Conservation (phyloP, 768 basidiomycete genomes). For the Mycena alexandri region DNA sequence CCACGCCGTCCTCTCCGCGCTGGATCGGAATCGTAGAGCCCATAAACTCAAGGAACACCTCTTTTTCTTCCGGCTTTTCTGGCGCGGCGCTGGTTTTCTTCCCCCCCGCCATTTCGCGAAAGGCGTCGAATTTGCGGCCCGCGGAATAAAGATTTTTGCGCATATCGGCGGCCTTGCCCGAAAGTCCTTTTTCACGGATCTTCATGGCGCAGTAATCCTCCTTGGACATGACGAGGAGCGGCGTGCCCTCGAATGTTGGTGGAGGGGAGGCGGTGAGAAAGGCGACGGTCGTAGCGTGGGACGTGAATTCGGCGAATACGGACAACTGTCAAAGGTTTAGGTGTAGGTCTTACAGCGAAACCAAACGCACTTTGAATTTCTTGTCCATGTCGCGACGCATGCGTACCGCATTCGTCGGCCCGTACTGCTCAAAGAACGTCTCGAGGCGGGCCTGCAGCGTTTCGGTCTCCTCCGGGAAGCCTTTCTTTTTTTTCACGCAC, state of each 20-base stretch:
- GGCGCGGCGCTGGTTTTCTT: slow-evolving; percentile 47
- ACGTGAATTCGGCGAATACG: slow-evolving; percentile 91
- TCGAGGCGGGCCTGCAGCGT: slow-evolving; percentile 82
- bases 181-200: slow-evolving; percentile 92
- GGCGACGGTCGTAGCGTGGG: slow-evolving; percentile 72
- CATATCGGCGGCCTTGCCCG: slow-evolving; percentile 74
- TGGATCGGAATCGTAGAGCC: slow-evolving; percentile 76
- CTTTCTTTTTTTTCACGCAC: slow-evolving; percentile 72
- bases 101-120: slow-evolving; percentile 69
- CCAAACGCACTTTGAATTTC: slow-evolving; percentile 34
- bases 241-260: slow-evolving; percentile 81
- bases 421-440: slow-evolving; percentile 83
- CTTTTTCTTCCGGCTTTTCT: slow-evolving; percentile 53
- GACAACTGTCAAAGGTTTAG: slow-evolving; percentile 54
- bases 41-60: slow-evolving; percentile 81
- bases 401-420: slow-evolving; percentile 83
- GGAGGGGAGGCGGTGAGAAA: slow-evolving; percentile 89
- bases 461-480: slow-evolving; percentile 77
- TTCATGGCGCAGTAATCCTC: slow-evolving; percentile 95
- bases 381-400: slow-evolving; percentile 77
- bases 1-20: slow-evolving; percentile 70
- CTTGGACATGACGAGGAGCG: slow-evolving; percentile 92
- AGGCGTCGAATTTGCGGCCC: slow-evolving; percentile 81
- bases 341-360: not conserved
- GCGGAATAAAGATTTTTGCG: slow-evolving; percentile 68